Percentiles rank a stretch among this genome's conserved stretches.
Conservation (phyloP, 768 basidiomycete genomes). For the Rhodosporidiobolus odoratus region DNA sequence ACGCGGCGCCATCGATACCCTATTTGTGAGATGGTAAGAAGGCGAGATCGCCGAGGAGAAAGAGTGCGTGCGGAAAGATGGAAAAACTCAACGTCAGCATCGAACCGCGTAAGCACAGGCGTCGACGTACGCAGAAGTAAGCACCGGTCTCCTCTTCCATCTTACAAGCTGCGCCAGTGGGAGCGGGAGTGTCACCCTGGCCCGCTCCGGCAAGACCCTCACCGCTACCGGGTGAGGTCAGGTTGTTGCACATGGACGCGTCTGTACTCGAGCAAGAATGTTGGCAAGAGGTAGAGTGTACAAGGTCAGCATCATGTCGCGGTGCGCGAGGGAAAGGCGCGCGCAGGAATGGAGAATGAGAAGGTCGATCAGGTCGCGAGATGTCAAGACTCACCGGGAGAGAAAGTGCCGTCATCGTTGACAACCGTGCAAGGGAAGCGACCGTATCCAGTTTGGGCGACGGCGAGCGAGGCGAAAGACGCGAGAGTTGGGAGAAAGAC, state of each 20-base stretch:
- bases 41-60: too few relatives aligned
- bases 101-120: too few relatives aligned
- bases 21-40: too few relatives aligned
- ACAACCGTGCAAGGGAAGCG: slow-evolving; percentile 26
- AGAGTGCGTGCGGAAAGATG: too few relatives aligned
- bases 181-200: slow-evolving; percentile 23
- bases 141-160: slow-evolving; percentile 16
- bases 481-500: slow-evolving; percentile 3
- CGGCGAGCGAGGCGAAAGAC: slow-evolving; percentile 15
- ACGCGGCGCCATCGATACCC: slow-evolving; percentile 27
- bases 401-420: slow-evolving; percentile 12
- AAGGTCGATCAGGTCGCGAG: not conserved
- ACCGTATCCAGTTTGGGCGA: slow-evolving; percentile 18
- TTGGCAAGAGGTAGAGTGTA: too few relatives aligned
- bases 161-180: slow-evolving; percentile 9
- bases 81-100: too few relatives aligned
- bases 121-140: slow-evolving; percentile 36
- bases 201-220: not conserved
- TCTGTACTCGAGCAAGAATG: too few relatives aligned
- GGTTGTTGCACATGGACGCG: slow-evolving; percentile 7
- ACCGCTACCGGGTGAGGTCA: slow-evolving; percentile 14
- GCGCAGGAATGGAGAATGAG: not conserved
- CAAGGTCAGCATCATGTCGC: too few relatives aligned
- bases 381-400: slow-evolving; percentile 14
- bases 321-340: not conserved